phyloP scores from a whole-genome alignment of 2,329 filamentous ascomycete genomes.

The Trichocomaceae sp. region DNA sequence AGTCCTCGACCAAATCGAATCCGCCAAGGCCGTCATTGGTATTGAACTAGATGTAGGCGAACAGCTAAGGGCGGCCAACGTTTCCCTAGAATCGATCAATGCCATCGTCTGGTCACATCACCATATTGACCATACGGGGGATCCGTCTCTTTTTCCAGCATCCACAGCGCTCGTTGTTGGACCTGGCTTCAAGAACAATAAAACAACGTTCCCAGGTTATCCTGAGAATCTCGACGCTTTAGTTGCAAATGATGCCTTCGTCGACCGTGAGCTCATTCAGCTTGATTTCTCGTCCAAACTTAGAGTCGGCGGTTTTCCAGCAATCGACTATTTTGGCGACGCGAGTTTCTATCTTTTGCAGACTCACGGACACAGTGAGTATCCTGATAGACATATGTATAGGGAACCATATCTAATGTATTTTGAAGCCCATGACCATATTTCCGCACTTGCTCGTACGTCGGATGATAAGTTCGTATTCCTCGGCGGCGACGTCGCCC shows the following conservation, averaged over 20 bases:
- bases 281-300: conserved; percentile 13
- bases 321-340: conserved; percentile 49
- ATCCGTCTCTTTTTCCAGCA: conserved; percentile 20
- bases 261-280: conserved; percentile 17
- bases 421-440: conserved; percentile 10
- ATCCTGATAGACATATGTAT: too few species aligned
- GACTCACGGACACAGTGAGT: conserved; percentile 6
- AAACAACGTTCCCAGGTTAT: conserved; percentile 16
- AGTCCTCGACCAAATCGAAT: conserved; percentile 3
- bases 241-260: conserved; percentile 16
- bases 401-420: too few species aligned
- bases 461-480: conserved; percentile 18
- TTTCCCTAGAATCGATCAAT: conserved; percentile 18
- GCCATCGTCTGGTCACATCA: conserved; percentile 26
- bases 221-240: conserved; percentile 18
- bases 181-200: conserved; percentile 18
- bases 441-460: conserved; percentile 40
- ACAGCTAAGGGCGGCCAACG: conserved; percentile 19
- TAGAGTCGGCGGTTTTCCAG: conserved; percentile 30
- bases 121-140: conserved; percentile 26
- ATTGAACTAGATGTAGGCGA: conserved; percentile 20
- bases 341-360: conserved; percentile 50
- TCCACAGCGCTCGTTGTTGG: conserved; percentile 21
- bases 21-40: neutral
- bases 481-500: conserved; percentile 23